Conservation (phyloP, 331 rosid species). For the Rhamnella rubrinervis region DNA sequence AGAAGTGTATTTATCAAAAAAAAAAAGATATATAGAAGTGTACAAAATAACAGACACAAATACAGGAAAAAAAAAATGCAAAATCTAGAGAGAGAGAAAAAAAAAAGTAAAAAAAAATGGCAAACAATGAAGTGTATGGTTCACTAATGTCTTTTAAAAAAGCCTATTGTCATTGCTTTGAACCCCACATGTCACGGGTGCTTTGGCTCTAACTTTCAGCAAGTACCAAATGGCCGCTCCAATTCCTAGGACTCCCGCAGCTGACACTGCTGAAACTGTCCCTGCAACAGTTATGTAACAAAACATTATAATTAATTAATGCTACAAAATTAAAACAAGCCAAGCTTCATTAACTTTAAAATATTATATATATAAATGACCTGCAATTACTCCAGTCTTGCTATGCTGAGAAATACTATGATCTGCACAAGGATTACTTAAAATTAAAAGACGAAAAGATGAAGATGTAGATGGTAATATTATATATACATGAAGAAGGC, state of each 20-base stretch:
- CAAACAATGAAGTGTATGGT: conserved; percentile 12
- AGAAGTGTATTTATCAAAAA: no score
- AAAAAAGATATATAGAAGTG: no score
- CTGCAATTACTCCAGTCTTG: conserved; percentile 71
- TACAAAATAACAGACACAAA: no score
- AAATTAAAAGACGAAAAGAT: no score
- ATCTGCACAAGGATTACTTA: conserved; percentile 50
- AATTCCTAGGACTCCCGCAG: conserved; percentile 75
- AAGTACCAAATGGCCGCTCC: conserved; percentile 83
- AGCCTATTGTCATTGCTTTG: conserved; percentile 86
- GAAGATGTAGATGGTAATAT: no score
- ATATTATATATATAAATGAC: conserved; percentile 8
- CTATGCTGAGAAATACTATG: conserved; percentile 42
- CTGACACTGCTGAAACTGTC: conserved; percentile 64
- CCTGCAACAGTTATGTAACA: conserved; percentile 48
- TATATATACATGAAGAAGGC: no score
- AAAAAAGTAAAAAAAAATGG: no score
- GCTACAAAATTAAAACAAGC: background rate
- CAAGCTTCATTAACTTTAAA: background rate
- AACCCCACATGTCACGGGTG: conserved; percentile 89
- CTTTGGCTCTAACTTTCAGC: conserved; percentile 71
- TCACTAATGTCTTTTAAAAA: conserved; percentile 51
- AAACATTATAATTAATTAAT: background rate
- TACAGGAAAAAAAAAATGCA: no score
- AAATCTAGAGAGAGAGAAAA: no score